Evolutionary conservation across 768 basidiomycete genomes (phyloP).

Genomic region (Pholiota conissans): DNA sequence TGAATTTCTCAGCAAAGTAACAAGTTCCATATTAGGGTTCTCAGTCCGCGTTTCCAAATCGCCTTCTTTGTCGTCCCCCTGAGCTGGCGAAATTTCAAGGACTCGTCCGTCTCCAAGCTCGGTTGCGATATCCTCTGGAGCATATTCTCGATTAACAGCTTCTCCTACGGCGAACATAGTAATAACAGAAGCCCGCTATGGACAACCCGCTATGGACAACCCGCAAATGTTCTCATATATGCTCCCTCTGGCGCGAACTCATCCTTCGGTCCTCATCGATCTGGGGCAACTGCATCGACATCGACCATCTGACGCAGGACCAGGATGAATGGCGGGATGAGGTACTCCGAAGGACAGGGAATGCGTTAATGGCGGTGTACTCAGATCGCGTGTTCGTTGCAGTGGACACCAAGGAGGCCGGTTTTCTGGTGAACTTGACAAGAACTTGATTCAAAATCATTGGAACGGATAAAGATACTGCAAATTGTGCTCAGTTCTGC

Average conservation of each 20-base stretch:
- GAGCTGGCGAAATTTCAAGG: too few relatives aligned
- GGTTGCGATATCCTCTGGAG: neutral
- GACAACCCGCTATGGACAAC: neutral
- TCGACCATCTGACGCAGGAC: neutral
- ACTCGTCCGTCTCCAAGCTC: neutral
- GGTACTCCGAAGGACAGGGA: neutral
- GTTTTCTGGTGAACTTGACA: too few relatives aligned
- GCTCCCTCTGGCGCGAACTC: neutral
- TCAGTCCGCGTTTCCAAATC: too few relatives aligned
- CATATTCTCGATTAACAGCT: neutral
- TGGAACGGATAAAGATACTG: too few relatives aligned
- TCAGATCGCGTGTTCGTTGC: too few relatives aligned
- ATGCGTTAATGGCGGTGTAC: neutral
- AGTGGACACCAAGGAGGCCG: too few relatives aligned
- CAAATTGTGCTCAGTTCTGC: too few relatives aligned
- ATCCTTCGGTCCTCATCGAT: slow-evolving; percentile 1
- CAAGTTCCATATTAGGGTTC: too few relatives aligned
- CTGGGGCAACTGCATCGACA: slow-evolving; percentile 2
- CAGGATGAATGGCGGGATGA: neutral
- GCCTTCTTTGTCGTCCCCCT: too few relatives aligned
- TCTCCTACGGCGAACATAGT: neutral
- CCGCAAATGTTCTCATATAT: neutral
- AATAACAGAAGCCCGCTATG: too few relatives aligned
- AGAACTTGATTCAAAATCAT: too few relatives aligned
- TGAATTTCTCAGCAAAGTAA: too few relatives aligned